Conservation (phyloP, 2,329 filamentous ascomycete genomes). For the Talaromyces sp. region DNA sequence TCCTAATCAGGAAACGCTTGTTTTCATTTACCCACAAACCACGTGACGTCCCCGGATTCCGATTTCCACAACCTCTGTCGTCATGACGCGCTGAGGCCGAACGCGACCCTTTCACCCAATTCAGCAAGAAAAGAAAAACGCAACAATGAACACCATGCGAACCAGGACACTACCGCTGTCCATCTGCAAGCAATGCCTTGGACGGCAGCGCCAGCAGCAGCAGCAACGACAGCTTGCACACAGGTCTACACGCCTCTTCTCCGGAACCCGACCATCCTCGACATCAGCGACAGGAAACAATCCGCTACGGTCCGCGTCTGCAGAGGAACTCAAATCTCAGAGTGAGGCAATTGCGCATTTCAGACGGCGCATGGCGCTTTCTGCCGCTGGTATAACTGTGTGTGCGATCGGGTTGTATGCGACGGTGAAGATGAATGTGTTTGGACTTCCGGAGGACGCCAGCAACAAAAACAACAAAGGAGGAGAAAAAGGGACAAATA, state of each 20-base stretch:
- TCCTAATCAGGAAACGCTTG: neutral
- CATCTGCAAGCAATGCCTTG: constrained; percentile 21
- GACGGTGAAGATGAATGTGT: constrained; percentile 32
- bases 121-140: neutral
- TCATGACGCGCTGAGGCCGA: neutral
- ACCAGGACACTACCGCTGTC: neutral
- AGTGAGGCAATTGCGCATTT: constrained; percentile 20
- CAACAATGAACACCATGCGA: neutral
- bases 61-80: neutral
- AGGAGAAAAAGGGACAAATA: constrained; percentile 10
- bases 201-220: constrained; percentile 13
- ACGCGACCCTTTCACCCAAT: neutral
- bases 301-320: neutral
- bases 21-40: neutral
- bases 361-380: constrained; percentile 27
- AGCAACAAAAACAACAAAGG: constrained; percentile 10
- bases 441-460: constrained; percentile 21
- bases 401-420: constrained; percentile 37
- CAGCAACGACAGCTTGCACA: neutral
- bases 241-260: neutral
- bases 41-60: neutral
- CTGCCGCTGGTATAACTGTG: constrained; percentile 31
- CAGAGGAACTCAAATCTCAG: constrained; percentile 13
- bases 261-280: constrained; percentile 18
- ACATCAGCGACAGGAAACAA: constrained; percentile 18